Evolutionary conservation across 2,329 filamentous ascomycete species (phyloP), one percentile per base, ranked within the genome.

Genomic region (Gliomastix tumulicola): DNA sequence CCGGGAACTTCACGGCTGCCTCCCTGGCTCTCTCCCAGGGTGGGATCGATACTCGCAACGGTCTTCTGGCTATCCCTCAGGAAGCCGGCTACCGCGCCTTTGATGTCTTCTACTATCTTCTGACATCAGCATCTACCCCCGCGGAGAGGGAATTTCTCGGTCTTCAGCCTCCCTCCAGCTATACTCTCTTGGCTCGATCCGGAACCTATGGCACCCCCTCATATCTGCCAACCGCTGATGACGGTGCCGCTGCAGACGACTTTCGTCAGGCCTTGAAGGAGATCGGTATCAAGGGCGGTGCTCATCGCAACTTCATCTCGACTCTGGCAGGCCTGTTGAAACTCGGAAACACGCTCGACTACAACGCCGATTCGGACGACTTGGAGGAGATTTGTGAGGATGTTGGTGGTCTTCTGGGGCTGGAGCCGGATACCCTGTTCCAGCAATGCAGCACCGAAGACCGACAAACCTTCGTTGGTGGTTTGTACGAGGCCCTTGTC

Each of bases 71-170:
- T 39, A 78, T 98, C 13, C 86, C 92, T 0, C 61, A 79, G 0
- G 80, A 95, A 53, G 54, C 79, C 7, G 92, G 92, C 11, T 88
- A 88, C 59, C 82, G 92, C 44, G 92, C 90, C 4, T 98, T 98
- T 49, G 90, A 98, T 54, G 92, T 94, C 34, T 97, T 98, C 55
- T 97, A 98, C 65, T 97, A 96, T 51, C 77, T 98, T 1, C 72
- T 97, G 30, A 94, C 89, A 1, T 88, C 85, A n/a, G 84, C 86
- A 1, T 94, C 92, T 0, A 92, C 87, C 2, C 79, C 84, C 5
- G 82, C 88, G 3, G 92, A 98, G 63, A 74, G 88, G 38, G 90
- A 97, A 55, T 94, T 89, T 42, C 66, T 98, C 12, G 80, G 84
- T 19, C 73, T 98, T 21, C 84, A 88, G 60, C 70, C 79, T 8